Conservation (phyloP, 352 stramenopile genomes). For the Sclerospora graminicola region DNA sequence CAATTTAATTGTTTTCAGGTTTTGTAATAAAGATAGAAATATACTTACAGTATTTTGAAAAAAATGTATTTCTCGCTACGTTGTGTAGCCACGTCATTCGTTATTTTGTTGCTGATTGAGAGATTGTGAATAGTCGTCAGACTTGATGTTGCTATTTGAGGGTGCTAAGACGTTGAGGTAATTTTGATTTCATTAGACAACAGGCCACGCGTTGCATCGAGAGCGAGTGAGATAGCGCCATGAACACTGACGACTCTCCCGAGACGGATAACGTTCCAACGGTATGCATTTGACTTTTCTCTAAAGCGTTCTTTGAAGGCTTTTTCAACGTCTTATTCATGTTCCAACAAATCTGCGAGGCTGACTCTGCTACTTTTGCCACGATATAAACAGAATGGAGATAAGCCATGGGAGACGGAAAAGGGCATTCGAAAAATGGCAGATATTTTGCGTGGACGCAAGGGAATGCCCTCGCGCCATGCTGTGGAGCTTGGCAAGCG, state of each 20-base stretch:
- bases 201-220: conserved; percentile 21
- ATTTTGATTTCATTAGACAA: conserved; percentile 18
- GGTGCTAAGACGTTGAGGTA: conserved; percentile 8
- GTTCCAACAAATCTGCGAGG: not conserved
- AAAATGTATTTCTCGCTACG: too few species aligned
- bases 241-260: conserved; percentile 17
- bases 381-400: conserved; percentile 16
- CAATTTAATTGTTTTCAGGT: too few species aligned
- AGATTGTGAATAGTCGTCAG: not conserved
- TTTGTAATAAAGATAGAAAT: too few species aligned
- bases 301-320: not conserved
- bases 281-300: conserved; percentile 8
- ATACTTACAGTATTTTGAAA: too few species aligned
- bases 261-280: conserved; percentile 14
- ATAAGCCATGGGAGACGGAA: conserved; percentile 66
- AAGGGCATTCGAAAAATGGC: conserved; percentile 73
- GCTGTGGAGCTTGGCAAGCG: conserved; percentile 87
- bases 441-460: conserved; percentile 71
- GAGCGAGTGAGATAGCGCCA: conserved; percentile 2
- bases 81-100: too few species aligned
- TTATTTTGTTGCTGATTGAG: conserved; percentile 28
- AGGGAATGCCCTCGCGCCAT: conserved; percentile 82
- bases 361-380: conserved; percentile 4
- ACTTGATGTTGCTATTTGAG: conserved; percentile 20
- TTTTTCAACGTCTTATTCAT: not conserved